These are phyloP conservation scores for Solanum hybrid DNA, from an alignment of 305 asterid genomes.

Conservation along the genomic window DNA sequence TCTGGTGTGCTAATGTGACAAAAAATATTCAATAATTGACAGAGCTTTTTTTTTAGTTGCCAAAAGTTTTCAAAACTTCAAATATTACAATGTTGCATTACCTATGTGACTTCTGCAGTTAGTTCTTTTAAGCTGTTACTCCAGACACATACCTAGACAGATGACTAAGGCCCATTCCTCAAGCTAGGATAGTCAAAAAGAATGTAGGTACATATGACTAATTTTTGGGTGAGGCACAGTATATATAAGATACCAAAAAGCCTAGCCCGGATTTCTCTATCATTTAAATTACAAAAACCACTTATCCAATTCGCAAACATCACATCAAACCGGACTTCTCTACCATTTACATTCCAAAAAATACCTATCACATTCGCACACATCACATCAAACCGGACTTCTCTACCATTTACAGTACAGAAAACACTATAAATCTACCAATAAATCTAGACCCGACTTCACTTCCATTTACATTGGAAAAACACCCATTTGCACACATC, in stretches of 20 bases:
- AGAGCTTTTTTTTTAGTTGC: background rate
- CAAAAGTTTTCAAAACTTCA: background rate
- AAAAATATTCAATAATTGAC: background rate
- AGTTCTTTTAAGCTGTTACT: background rate
- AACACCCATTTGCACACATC: background rate
- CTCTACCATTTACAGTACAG: background rate
- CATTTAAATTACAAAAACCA: background rate
- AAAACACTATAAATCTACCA: background rate
- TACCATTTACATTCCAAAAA: background rate
- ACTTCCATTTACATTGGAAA: background rate
- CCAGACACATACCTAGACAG: background rate
- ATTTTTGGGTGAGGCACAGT: background rate
- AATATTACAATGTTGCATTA: background rate
- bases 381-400: background rate
- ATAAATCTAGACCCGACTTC: background rate
- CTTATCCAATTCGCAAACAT: background rate
- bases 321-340: background rate
- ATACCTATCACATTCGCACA: background rate
- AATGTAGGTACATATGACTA: background rate
- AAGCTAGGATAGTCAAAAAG: background rate
- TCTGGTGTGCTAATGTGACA: background rate
- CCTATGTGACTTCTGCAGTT: background rate
- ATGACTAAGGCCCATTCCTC: background rate
- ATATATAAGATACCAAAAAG: background rate
- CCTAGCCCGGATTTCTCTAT: background rate